Percentiles rank a stretch among this genome's conserved stretches.
Evolutionary conservation across 371 early-diverging fungal species (phyloP).

Genomic region (Umbelopsis sp.): DNA sequence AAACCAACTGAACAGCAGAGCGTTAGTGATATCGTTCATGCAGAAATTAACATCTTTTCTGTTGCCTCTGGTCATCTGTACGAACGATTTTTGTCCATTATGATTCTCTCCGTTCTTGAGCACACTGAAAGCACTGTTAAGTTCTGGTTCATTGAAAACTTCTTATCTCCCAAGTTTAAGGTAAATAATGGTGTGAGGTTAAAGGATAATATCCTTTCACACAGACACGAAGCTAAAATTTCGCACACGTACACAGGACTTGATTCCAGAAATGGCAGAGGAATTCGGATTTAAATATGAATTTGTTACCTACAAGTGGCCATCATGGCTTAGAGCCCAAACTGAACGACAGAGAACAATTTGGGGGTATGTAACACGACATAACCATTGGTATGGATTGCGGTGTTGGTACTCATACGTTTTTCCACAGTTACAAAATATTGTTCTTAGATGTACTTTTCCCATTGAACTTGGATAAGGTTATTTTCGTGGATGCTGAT

Average conservation of each 20-base stretch:
- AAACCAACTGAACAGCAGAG: neutral
- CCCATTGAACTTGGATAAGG: slow-evolving; percentile 90
- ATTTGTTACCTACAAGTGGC: slow-evolving; percentile 97
- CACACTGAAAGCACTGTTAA: slow-evolving; percentile 88
- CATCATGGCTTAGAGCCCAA: slow-evolving; percentile 91
- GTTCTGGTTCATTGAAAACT: slow-evolving; percentile 98
- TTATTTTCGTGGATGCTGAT: slow-evolving; percentile 98
- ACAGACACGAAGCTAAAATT: neutral
- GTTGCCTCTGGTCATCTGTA: slow-evolving; percentile 97
- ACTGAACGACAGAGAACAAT: slow-evolving; percentile 95
- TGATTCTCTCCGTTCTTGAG: slow-evolving; percentile 92
- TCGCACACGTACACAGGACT: slow-evolving; percentile 52
- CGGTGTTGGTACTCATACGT: neutral
- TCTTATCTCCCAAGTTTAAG: slow-evolving; percentile 93
- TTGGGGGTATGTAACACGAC: slow-evolving; percentile 70
- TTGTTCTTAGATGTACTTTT: slow-evolving; percentile 96
- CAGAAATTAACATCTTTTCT: slow-evolving; percentile 92
- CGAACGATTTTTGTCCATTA: slow-evolving; percentile 94
- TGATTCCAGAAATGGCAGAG: slow-evolving; percentile 87
- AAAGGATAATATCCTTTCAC: neutral
- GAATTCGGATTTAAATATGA: slow-evolving; percentile 88
- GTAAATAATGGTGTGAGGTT: slow-evolving; percentile 31
- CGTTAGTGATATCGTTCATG: slow-evolving; percentile 30
- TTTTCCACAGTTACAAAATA: slow-evolving; percentile 78
- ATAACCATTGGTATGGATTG: neutral